Evolutionary conservation across 306 rosid genomes (phyloP).

Genomic region (Quillaja saponaria): DNA sequence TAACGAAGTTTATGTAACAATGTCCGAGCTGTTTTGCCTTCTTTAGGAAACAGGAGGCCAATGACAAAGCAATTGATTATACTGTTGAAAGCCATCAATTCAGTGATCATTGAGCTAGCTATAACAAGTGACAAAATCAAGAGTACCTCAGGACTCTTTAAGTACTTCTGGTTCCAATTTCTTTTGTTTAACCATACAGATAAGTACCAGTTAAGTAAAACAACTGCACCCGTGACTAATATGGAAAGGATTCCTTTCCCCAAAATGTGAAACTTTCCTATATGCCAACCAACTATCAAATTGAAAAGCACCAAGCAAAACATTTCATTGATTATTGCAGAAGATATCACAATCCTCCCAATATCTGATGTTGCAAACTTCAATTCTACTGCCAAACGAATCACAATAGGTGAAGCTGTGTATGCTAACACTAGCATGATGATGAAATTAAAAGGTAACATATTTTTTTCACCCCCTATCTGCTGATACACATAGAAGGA

Average conservation of each 20-base stretch:
- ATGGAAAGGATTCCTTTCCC: conserved; percentile 29
- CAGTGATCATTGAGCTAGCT: conserved; percentile 58
- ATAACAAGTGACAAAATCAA: conserved; percentile 56
- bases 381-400: conserved; percentile 68
- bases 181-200: conserved; percentile 68
- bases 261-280: neutral
- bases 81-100: conserved; percentile 59
- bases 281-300: conserved; percentile 32
- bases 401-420: conserved; percentile 83
- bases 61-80: conserved; percentile 55
- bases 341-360: conserved; percentile 59
- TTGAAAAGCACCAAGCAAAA: conserved; percentile 58
- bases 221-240: neutral
- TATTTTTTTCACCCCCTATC: conserved; percentile 20
- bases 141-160: conserved; percentile 66
- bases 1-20: conserved; percentile 70
- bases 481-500: conserved; percentile 56
- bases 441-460: conserved; percentile 29
- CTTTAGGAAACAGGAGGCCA: conserved; percentile 70
- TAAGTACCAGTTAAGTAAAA: conserved; percentile 43
- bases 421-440: conserved; percentile 57
- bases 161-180: conserved; percentile 60
- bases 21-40: conserved; percentile 86
- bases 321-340: conserved; percentile 65
- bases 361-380: conserved; percentile 59